A percentile compares a stretch with the other conserved stretches of the same genome.
phyloP scores from a whole-genome alignment of 148 eudicot genomes.

The Rhododendron henanense region DNA sequence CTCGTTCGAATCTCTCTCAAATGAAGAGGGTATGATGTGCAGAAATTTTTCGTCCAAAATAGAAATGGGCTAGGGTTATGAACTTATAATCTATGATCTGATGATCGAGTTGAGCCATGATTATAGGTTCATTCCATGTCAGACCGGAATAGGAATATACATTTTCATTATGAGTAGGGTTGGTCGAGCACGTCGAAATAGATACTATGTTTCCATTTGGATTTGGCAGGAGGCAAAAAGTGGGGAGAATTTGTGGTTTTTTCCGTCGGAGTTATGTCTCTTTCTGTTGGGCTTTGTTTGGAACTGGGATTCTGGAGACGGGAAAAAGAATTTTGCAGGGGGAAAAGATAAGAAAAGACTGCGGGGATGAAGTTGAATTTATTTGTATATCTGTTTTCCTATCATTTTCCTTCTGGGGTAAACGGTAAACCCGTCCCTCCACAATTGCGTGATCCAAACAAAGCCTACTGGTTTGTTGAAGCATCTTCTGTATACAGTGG shows the following conservation, averaged over 20 bases:
- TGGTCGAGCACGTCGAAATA: neutral
- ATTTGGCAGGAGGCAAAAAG: neutral
- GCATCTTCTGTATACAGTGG: neutral
- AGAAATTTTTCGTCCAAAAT: too few species aligned
- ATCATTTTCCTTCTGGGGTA: neutral
- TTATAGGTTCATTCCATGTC: too few species aligned
- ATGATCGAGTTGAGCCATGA: too few species aligned
- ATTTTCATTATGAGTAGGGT: neutral
- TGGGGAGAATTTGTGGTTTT: neutral
- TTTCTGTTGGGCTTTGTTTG: neutral
- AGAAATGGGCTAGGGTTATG: neutral
- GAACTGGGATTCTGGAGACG: neutral
- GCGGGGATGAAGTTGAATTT: neutral
- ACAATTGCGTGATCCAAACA: neutral
- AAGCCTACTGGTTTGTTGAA: neutral
- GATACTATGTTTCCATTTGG: neutral
- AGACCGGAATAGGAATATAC: too few species aligned
- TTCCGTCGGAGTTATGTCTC: neutral
- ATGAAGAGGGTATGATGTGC: neutral
- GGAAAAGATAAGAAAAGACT: neutral
- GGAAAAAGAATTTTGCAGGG: neutral
- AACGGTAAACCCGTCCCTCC: neutral
- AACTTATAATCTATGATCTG: neutral
- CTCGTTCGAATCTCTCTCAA: neutral
- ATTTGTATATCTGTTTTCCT: neutral